Evolutionary conservation across 2,329 filamentous ascomycete genomes (phyloP).

Genomic region (Colletotrichum cuscutae): DNA sequence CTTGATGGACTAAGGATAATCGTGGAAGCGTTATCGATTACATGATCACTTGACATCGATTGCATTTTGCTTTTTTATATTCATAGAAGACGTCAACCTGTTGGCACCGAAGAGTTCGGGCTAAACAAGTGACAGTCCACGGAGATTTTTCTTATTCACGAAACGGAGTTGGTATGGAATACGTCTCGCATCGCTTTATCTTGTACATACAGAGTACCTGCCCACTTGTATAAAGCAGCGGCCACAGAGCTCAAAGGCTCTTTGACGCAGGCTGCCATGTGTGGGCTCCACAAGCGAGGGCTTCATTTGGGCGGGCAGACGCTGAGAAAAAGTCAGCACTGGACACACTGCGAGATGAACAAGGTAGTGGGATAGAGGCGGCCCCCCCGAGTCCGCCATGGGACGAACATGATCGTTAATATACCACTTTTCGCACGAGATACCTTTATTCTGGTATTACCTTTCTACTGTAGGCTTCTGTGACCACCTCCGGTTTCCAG

Average conservation of each 20-base stretch:
- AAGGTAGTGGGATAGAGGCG: not conserved
- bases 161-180: conserved; percentile 13
- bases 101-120: conserved; percentile 33
- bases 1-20: conserved; percentile 45
- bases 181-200: not conserved
- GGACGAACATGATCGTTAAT: conserved; percentile 1
- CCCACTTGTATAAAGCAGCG: conserved; percentile 16
- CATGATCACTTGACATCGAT: not conserved
- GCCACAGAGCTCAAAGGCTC: not conserved
- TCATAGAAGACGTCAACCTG: conserved; percentile 22
- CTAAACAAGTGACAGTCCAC: not conserved
- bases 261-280: not conserved
- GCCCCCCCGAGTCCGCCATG: not conserved
- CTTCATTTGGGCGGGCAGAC: not conserved
- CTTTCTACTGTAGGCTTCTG: not conserved
- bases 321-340: not conserved
- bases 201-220: conserved; percentile 16
- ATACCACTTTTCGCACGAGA: not conserved
- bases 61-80: conserved; percentile 1
- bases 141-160: conserved; percentile 3
- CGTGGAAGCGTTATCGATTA: not conserved
- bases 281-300: not conserved
- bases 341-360: not conserved
- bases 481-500: too few relatives aligned
- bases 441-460: not conserved